These are phyloP conservation scores for Trichoderma parareesei DNA, from an alignment of 495 filamentous ascomycete genomes.

Conservation along the genomic window DNA sequence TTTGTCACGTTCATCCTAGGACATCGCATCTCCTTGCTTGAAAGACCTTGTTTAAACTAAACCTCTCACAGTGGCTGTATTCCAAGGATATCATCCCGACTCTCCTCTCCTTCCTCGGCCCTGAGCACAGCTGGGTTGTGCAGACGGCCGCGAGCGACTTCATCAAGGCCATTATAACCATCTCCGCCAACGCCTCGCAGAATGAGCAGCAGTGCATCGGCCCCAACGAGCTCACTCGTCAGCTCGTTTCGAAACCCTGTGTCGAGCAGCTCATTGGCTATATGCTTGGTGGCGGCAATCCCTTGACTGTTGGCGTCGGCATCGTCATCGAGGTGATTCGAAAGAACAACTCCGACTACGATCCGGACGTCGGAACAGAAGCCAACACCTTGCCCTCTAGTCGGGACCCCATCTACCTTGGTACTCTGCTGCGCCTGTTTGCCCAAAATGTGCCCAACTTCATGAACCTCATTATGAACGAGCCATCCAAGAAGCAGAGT, in stretches of 20 bases:
- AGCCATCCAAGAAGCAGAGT: constrained; percentile 37
- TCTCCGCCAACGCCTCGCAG: constrained; percentile 95
- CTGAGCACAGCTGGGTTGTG: constrained; percentile 72
- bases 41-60: constrained; percentile 5
- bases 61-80: constrained; percentile 72
- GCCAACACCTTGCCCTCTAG: constrained; percentile 69
- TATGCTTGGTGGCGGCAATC: constrained; percentile 92
- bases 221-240: constrained; percentile 90
- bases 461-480: constrained; percentile 80
- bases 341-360: constrained; percentile 99
- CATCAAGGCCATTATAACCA: constrained; percentile 96
- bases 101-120: constrained; percentile 77
- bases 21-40: background rate
- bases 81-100: constrained; percentile 81
- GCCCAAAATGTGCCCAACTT: constrained; percentile 90
- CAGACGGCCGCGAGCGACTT: constrained; percentile 98
- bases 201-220: constrained; percentile 97
- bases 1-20: constrained; percentile 36
- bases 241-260: constrained; percentile 85
- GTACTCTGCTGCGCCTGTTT: constrained; percentile 83
- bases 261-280: constrained; percentile 73
- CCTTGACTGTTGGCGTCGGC: constrained; percentile 91
- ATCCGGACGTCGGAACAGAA: constrained; percentile 75
- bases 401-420: constrained; percentile 94
- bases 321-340: constrained; percentile 98